phyloP scores from a whole-genome alignment of 257 asterid genomes.

The Thymus mandschuricus region DNA sequence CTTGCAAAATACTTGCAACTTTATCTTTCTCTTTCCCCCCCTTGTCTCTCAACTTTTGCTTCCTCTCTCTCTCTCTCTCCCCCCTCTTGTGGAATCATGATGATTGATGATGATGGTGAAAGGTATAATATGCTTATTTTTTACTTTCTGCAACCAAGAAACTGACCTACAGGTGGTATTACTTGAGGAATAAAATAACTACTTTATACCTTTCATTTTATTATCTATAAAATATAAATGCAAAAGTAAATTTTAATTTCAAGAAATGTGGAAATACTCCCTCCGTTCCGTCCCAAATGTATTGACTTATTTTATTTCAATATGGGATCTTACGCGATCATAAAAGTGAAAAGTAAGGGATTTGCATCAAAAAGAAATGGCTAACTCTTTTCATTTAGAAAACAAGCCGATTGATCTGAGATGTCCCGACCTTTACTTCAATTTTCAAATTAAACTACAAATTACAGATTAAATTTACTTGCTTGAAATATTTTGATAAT shows the following conservation, averaged over 20 bases:
- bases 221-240: background rate
- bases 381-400: too few relatives aligned
- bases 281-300: too few relatives aligned
- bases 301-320: too few relatives aligned
- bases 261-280: background rate
- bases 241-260: background rate
- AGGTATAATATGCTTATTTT: slow-evolving; percentile 35
- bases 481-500: too few relatives aligned
- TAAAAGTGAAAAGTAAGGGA: too few relatives aligned
- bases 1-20: slow-evolving; percentile 45
- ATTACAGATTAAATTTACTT: too few relatives aligned
- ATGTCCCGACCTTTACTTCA: too few relatives aligned
- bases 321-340: too few relatives aligned
- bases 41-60: slow-evolving; percentile 15
- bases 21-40: slow-evolving; percentile 19
- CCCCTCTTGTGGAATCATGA: slow-evolving; percentile 12
- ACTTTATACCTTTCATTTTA: background rate
- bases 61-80: background rate
- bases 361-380: too few relatives aligned
- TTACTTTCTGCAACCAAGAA: slow-evolving; percentile 31
- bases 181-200: slow-evolving; percentile 15
- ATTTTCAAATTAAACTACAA: too few relatives aligned
- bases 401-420: too few relatives aligned
- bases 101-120: slow-evolving; percentile 37
- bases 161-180: slow-evolving; percentile 30